These are phyloP conservation scores for Populus tremula DNA, from an alignment of 345 rosid genomes.

Conservation along the genomic window DNA sequence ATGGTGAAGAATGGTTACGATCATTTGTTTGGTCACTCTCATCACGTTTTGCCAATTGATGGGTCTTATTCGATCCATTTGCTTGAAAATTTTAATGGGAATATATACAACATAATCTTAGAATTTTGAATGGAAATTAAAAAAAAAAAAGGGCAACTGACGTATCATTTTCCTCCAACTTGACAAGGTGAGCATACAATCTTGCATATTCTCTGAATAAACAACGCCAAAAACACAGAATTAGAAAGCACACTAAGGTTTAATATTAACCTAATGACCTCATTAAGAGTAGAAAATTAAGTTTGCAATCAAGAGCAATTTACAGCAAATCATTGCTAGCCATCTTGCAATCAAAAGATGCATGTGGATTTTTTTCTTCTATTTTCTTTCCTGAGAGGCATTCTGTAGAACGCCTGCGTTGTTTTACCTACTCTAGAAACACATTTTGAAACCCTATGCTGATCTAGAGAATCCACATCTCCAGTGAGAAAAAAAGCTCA, in stretches of 20 bases:
- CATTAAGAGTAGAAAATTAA: neutral
- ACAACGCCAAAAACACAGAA: neutral
- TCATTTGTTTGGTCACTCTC: conserved; percentile 22
- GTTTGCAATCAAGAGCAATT: neutral
- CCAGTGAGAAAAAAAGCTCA: neutral
- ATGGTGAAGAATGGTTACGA: neutral
- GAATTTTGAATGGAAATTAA: neutral
- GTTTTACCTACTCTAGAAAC: conserved; percentile 9
- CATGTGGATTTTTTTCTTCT: neutral
- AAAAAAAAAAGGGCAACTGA: neutral
- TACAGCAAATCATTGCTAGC: neutral
- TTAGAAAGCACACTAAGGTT: neutral
- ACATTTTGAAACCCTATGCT: conserved; percentile 10
- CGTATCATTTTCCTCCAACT: neutral
- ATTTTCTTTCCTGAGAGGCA: neutral
- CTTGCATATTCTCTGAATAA: neutral
- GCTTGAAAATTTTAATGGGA: neutral
- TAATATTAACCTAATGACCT: neutral
- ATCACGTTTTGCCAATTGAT: conserved; percentile 26
- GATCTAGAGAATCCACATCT: neutral
- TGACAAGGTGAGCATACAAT: neutral
- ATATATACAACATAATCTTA: neutral
- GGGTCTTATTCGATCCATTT: conserved; percentile 22
- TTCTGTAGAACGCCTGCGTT: conserved; percentile 14
- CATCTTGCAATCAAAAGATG: too few relatives aligned